Evolutionary conservation across 2,329 filamentous ascomycete species (phyloP).

Genomic region (Fusarium decemcellulare): DNA sequence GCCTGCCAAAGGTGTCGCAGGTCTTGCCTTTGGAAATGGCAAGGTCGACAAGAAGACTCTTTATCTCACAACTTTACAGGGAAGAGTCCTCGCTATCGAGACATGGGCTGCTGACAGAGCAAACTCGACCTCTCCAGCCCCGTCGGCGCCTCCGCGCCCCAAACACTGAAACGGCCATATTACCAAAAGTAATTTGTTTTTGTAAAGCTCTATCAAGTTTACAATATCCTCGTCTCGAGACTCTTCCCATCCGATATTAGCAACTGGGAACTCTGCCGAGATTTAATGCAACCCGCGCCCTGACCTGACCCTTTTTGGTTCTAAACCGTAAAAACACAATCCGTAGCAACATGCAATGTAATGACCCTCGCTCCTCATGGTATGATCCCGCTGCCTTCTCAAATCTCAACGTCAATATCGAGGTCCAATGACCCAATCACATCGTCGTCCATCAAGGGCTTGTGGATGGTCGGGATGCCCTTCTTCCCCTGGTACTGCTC

Average conservation of each 20-base stretch:
- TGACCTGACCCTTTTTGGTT: slow-evolving; percentile 14
- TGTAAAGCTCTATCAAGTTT: slow-evolving; percentile 24
- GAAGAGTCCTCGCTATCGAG: background rate
- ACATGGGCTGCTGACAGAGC: background rate
- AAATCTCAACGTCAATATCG: slow-evolving; percentile 93
- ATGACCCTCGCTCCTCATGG: slow-evolving; percentile 19
- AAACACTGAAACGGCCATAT: background rate
- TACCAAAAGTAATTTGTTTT: background rate
- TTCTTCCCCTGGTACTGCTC: slow-evolving; percentile 70
- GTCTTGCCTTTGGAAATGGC: slow-evolving; percentile 10
- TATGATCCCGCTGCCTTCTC: slow-evolving; percentile 34
- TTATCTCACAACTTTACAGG: slow-evolving; percentile 4
- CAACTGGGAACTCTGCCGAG: background rate
- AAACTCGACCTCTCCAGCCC: too few relatives aligned
- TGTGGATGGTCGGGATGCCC: slow-evolving; percentile 78
- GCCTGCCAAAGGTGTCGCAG: slow-evolving; percentile 13
- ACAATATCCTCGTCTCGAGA: background rate
- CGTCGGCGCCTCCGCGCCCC: too few relatives aligned
- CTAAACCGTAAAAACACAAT: slow-evolving; percentile 19
- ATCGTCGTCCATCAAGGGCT: slow-evolving; percentile 90
- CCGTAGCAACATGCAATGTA: slow-evolving; percentile 8
- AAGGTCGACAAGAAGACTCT: slow-evolving; percentile 5
- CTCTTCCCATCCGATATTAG: background rate
- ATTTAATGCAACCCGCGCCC: slow-evolving; percentile 19
- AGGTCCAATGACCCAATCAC: slow-evolving; percentile 91